These are phyloP conservation scores for Salix koriyanagi DNA, from an alignment of 345 rosid species.

Conservation along the genomic window DNA sequence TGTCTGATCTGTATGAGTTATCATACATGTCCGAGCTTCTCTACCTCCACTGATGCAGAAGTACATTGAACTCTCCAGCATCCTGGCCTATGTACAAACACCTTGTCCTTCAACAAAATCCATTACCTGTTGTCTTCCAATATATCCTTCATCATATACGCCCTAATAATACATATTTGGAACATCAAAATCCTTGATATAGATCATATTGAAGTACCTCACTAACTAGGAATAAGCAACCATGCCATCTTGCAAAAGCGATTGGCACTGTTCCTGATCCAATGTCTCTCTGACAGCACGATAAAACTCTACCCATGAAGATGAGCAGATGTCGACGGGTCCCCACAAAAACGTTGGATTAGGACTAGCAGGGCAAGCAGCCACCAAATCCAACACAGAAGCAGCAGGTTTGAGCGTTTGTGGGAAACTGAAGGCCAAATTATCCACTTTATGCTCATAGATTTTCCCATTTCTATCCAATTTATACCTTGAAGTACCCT, in stretches of 20 bases:
- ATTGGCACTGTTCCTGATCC: conserved; percentile 35
- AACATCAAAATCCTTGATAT: conserved; percentile 17
- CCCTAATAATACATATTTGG: conserved; percentile 4
- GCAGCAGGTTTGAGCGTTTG: conserved; percentile 60
- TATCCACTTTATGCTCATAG: conserved; percentile 89
- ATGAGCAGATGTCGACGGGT: conserved; percentile 46
- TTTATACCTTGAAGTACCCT: conserved; percentile 86
- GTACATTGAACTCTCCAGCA: conserved; percentile 12
- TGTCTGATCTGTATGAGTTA: conserved; percentile 11
- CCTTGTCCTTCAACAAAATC: conserved; percentile 16
- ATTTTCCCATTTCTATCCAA: conserved; percentile 80
- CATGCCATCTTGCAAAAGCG: conserved; percentile 45
- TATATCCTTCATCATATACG: conserved; percentile 14
- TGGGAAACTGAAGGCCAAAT: conserved; percentile 88
- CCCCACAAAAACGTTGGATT: conserved; percentile 78
- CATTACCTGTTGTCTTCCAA: conserved; percentile 4
- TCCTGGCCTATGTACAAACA: conserved; percentile 25
- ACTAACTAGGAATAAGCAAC: conserved; percentile 51
- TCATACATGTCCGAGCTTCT: conserved; percentile 14
- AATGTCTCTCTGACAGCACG: conserved; percentile 56
- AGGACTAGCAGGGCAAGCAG: conserved; percentile 78
- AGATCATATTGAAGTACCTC: conserved; percentile 15
- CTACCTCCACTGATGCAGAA: conserved; percentile 1
- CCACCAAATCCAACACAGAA: conserved; percentile 76
- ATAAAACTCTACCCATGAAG: conserved; percentile 73